These are phyloP conservation scores for Platanthera zijinensis DNA, from an alignment of 106 monocot species.

Conservation along the genomic window DNA sequence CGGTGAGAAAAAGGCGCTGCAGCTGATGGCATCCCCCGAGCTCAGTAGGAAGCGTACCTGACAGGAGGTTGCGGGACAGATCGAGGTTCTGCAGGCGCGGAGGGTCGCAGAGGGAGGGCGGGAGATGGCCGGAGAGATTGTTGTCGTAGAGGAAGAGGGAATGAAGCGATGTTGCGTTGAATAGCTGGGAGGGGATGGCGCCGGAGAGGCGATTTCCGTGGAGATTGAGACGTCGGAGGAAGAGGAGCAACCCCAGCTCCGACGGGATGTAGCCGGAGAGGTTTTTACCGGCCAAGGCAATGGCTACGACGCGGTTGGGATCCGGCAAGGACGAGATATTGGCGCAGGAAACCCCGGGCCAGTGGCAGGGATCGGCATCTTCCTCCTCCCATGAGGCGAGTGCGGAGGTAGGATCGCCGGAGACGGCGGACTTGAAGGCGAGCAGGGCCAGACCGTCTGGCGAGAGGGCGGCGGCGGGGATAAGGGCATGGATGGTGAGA, in stretches of 20 bases:
- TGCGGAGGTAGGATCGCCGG: conserved; percentile 42
- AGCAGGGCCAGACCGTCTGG: conserved; percentile 77
- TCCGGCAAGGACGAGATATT: conserved; percentile 32
- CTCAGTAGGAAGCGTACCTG: conserved; percentile 38
- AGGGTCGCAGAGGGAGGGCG: conserved; percentile 43
- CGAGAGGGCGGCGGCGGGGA: conserved; percentile 22
- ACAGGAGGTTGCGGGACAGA: conserved; percentile 48
- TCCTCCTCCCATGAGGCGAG: conserved; percentile 42
- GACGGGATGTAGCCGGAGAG: conserved; percentile 91
- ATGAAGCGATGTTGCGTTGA: conserved; percentile 71
- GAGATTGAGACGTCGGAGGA: conserved; percentile 78
- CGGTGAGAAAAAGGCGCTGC: conserved; percentile 43
- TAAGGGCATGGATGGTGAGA: not conserved
- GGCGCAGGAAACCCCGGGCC: conserved; percentile 70
- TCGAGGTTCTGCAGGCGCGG: conserved; percentile 75
- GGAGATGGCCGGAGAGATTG: conserved; percentile 57
- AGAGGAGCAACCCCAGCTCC: conserved; percentile 61
- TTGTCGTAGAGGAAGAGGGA: conserved; percentile 79
- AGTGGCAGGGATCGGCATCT: conserved; percentile 67
- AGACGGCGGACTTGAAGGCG: conserved; percentile 74
- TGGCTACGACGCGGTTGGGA: conserved; percentile 54
- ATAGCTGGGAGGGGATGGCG: conserved; percentile 46
- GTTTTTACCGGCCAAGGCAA: conserved; percentile 63
- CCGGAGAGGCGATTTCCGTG: conserved; percentile 64
- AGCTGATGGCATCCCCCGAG: conserved; percentile 47